Base-by-base conservation (phyloP, 495 filamentous ascomycete species). In the Elaphomyces granulatus region DNA sequence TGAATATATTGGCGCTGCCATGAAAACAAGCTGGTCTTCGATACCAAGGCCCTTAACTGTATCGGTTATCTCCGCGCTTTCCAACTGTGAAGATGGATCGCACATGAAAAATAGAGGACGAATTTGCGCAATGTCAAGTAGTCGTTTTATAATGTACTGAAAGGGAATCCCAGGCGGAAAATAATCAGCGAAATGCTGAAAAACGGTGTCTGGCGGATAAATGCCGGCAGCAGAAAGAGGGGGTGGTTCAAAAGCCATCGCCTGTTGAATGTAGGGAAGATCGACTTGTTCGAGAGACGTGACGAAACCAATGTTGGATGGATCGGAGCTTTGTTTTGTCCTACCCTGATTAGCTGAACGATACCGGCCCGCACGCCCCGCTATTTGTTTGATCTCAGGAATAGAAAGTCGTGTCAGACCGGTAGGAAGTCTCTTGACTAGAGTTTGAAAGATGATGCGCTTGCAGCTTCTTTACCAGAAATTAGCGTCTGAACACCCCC, bases 301-400 rank as follows among this genome's bases (percentile, higher is more conserved):
- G 14, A 94, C 84, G n/a, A 71, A 64, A 2, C 90, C 90, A 2
- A 78, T 56, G 34, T 67, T 64, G 15, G 16, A 14, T 16, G 56
- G 42, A 30, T 48, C 37, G 17, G 44, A 28, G 30, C 50, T 23
- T 12, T 37, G 47, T 37, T 45, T 15, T 12, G 36, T 31, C 37
- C 51, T 36, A 20, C 45, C 48, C 51, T 80, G 65, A 14, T 55
- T 53, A 19, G 85, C 83, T 20, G 81, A 79, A 14, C 75, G 78
- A 62, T 80, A 99, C 21, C 92, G 81, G 18, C 92, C 92, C 15
- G 92, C 92, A 46, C 92, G 77, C 15, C 92, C 92, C 39, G 71
- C 90, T 43, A 99, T 99, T 49, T 99, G 92, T 54, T 92, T 95
- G 37, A 94, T 71, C 42, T 93, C 80, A 0, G 83, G 74, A n/a